Base-by-base conservation (phyloP, 371 early-diverging fungal species). In the Mucor irregularis region DNA sequence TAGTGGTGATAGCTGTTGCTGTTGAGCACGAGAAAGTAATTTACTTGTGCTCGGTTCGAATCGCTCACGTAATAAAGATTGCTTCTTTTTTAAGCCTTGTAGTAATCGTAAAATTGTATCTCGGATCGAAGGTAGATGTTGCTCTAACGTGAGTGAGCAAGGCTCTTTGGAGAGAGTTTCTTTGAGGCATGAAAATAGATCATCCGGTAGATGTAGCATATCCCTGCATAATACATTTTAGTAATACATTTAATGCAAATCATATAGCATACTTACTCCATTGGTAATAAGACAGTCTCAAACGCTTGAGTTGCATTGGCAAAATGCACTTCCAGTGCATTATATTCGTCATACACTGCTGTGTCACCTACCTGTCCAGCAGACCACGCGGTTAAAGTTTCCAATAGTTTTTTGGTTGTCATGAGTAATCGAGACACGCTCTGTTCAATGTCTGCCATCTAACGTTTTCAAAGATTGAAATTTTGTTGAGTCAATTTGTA, bases 361-460 rank as follows among this genome's bases (percentile, higher is more conserved):
- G 73, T 73, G 34, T 72, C 69, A 1, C 45, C 53, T 40, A 61
- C 56, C 47, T 68, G 66, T 6, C 68, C 61, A 14, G 49, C 47
- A 19, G 83, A 77, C 86, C 86, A 86, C 1, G 53, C 65, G n/a
- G 82, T 84, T 33, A 86, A 59, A 6, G 68, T 69, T 38, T 79
- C 78, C 19, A 86, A 61, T n/a, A 86, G 58, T 42, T 69, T 67
- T 54, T 84, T 83, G 14, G 86, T 84, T 1, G 79, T 73, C 52
- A 70, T 52, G n/a, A 86, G 48, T 10, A 86, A 58, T 48, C 67
- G 60, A 6, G 83, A 79, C 6, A 85, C 80, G 16, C 74, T 71
- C 25, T 64, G 67, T 46, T 85, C 84, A 45, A 82, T 80, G 8
- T 73, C 68, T 37, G 66, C 66, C 71, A 74, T 66, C 82, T 82